These are phyloP conservation scores for Grifola frondosa DNA, from an alignment of 1,284 basidiomycete genomes.

Conservation along the genomic window DNA sequence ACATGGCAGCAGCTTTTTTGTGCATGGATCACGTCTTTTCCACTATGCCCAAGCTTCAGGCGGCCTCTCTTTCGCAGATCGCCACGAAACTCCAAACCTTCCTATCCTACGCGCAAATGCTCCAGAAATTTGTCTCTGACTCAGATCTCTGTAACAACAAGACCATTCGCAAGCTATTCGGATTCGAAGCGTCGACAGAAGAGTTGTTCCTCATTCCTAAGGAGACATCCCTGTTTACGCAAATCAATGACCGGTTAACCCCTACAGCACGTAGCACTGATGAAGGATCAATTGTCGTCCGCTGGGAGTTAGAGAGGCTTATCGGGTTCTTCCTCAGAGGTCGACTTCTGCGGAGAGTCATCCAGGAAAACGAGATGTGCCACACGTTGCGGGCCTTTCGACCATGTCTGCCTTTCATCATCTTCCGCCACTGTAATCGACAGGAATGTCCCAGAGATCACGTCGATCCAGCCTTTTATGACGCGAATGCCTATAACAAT, in stretches of 20 bases:
- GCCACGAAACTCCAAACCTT: slow-evolving; percentile 35
- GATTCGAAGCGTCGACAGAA: slow-evolving; percentile 31
- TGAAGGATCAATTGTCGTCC: slow-evolving; percentile 9
- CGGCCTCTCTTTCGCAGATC: slow-evolving; percentile 24
- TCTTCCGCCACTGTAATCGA: slow-evolving; percentile 37
- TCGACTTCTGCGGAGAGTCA: slow-evolving; percentile 33
- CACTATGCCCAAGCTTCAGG: slow-evolving; percentile 18
- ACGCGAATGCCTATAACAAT: slow-evolving; percentile 35
- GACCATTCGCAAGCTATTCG: slow-evolving; percentile 39
- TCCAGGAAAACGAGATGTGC: slow-evolving; percentile 37
- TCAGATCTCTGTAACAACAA: slow-evolving; percentile 26
- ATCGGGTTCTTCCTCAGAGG: slow-evolving; percentile 26
- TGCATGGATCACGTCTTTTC: slow-evolving; percentile 44
- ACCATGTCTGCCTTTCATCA: slow-evolving; percentile 40
- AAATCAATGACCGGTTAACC: neutral
- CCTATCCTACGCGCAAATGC: slow-evolving; percentile 34
- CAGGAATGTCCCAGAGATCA: slow-evolving; percentile 41
- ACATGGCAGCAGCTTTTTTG: slow-evolving; percentile 37
- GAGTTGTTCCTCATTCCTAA: slow-evolving; percentile 28
- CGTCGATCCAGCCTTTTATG: slow-evolving; percentile 24
- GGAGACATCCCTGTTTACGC: slow-evolving; percentile 23
- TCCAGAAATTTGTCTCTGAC: slow-evolving; percentile 30
- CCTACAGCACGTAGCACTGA: slow-evolving; percentile 9
- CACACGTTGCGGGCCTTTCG: slow-evolving; percentile 33
- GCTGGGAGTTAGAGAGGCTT: slow-evolving; percentile 14